Evolutionary conservation across 441 rosid species (phyloP).

Genomic region (Raphanus hybrid): DNA sequence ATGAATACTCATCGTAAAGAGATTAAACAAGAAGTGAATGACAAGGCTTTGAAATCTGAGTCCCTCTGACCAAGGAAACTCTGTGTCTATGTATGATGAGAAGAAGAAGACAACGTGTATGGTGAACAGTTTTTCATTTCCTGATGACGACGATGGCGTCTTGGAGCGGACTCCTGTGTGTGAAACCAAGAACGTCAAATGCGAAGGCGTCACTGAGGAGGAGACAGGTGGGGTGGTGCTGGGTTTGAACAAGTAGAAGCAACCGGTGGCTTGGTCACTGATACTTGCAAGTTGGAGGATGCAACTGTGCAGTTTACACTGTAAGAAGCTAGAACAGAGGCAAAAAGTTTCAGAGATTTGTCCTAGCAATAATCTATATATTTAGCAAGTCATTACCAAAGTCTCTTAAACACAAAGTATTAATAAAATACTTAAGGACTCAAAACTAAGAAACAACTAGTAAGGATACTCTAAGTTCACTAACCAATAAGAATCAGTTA

Average conservation of each 20-base stretch:
- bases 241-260: neutral
- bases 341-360: too few relatives aligned
- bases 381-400: too few relatives aligned
- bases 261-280: neutral
- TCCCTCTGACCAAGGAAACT: too few relatives aligned
- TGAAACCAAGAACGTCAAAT: neutral
- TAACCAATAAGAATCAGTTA: too few relatives aligned
- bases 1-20: neutral
- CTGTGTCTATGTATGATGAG: too few relatives aligned
- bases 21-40: neutral
- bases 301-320: neutral
- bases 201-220: neutral
- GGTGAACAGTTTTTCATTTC: neutral
- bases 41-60: too few relatives aligned
- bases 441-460: too few relatives aligned
- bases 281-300: neutral
- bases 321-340: too few relatives aligned
- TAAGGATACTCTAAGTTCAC: too few relatives aligned
- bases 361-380: too few relatives aligned
- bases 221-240: neutral
- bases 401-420: too few relatives aligned
- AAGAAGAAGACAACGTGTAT: neutral
- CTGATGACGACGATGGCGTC: neutral
- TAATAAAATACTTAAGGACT: too few relatives aligned
- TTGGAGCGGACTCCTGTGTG: conserved; percentile 5